phyloP scores from a whole-genome alignment of 2,329 filamentous ascomycete species.

The Trichoderma endophyticum region DNA sequence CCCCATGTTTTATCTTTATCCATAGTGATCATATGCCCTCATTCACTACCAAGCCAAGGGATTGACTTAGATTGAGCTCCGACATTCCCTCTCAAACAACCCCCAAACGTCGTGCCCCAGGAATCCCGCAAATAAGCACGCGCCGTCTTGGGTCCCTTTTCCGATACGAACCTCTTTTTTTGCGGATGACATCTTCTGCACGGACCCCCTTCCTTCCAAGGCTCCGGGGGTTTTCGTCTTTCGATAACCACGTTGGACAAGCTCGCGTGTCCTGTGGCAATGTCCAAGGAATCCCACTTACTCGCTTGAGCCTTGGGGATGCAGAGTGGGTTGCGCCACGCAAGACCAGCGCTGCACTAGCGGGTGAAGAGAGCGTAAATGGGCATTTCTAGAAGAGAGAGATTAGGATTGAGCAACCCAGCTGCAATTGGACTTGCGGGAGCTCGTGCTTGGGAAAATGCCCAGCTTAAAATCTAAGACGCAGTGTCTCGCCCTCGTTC shows the following conservation, averaged over 20 bases:
- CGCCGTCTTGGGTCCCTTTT: neutral
- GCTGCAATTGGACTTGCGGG: neutral
- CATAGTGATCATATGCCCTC: neutral
- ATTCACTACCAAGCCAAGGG: neutral
- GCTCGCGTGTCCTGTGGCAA: constrained; percentile 15
- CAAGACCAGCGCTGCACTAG: neutral
- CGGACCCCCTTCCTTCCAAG: neutral
- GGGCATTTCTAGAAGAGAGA: neutral
- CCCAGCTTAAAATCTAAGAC: neutral
- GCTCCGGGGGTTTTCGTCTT: neutral
- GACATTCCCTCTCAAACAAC: neutral
- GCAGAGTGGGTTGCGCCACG: neutral
- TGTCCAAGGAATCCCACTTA: neutral
- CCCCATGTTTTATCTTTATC: neutral
- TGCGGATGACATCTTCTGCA: neutral
- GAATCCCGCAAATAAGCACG: neutral
- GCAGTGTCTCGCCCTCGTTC: neutral
- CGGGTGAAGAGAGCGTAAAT: neutral
- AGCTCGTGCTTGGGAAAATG: neutral
- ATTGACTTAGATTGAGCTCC: neutral
- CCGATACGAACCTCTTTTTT: neutral
- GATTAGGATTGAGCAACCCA: neutral
- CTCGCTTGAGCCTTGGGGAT: no score
- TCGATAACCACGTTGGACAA: constrained; percentile 11
- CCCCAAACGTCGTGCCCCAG: neutral